Percentiles rank a stretch among this genome's conserved stretches.
Conservation (phyloP, 768 basidiomycete species). For the Flagelloscypha sp. region DNA sequence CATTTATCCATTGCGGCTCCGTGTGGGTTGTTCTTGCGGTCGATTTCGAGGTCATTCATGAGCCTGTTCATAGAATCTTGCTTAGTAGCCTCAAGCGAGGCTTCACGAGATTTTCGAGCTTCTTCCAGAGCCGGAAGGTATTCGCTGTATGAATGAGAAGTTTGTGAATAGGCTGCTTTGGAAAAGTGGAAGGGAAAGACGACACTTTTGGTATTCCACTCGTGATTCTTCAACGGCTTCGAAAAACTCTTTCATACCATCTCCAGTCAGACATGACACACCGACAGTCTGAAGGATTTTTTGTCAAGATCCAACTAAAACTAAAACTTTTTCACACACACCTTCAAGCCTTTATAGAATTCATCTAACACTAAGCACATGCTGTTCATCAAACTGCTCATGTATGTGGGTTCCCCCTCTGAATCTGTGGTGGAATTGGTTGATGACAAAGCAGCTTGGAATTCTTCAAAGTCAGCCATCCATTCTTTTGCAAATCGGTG, state of each 20-base stretch:
- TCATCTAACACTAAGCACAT: slow-evolving; percentile 98
- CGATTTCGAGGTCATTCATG: slow-evolving; percentile 74
- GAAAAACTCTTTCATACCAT: slow-evolving; percentile 87
- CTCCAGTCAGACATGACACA: slow-evolving; percentile 94
- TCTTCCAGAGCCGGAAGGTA: slow-evolving; percentile 86
- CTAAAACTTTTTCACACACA: slow-evolving; percentile 23
- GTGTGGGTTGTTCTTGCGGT: slow-evolving; percentile 56
- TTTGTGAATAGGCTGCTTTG: background rate
- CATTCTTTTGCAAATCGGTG: slow-evolving; percentile 92
- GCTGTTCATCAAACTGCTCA: slow-evolving; percentile 98
- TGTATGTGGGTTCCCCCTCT: slow-evolving; percentile 91
- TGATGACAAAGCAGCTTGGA: slow-evolving; percentile 78
- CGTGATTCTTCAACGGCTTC: slow-evolving; percentile 83
- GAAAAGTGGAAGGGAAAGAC: slow-evolving; percentile 7
- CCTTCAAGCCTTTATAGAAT: slow-evolving; percentile 94
- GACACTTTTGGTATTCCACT: slow-evolving; percentile 82
- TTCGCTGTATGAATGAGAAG: slow-evolving; percentile 43
- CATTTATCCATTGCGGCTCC: slow-evolving; percentile 50
- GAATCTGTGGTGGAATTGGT: slow-evolving; percentile 60
- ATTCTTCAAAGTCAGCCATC: slow-evolving; percentile 97
- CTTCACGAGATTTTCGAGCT: slow-evolving; percentile 55
- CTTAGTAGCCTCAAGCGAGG: slow-evolving; percentile 56
- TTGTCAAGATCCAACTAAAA: background rate
- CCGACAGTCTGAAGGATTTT: slow-evolving; percentile 85
- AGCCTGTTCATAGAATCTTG: slow-evolving; percentile 69